Base-by-base conservation (phyloP, 768 basidiomycete species). In the Sarcodon sp. region DNA sequence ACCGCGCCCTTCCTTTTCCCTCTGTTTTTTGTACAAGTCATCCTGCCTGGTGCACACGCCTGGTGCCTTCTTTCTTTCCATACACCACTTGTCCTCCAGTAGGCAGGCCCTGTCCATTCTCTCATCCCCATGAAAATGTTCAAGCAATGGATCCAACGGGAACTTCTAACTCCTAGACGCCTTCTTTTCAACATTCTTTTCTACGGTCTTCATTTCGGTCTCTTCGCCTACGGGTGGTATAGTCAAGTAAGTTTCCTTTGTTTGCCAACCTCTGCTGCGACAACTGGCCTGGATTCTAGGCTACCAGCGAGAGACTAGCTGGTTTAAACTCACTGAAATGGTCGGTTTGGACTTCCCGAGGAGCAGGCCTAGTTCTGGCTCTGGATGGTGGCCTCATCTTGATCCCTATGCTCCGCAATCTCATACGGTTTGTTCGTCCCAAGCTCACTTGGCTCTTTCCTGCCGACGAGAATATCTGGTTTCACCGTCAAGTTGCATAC, bases 401-500 rank as follows among this genome's bases (percentile, higher is more conserved):
- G 47, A 59, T 97, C 43, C 92, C 92, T 33, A 83, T 94, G 80
- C 62, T 93, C 49, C 85, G 91, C 59, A 93, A 93, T 61, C 66
- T 89, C 59, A 79, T 94, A 61, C 84, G 87, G 50, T 64, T 88
- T 53, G 66, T 93, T 53, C 83, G 92, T 34, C 92, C 91, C 15
- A 77, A 70, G 54, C 58, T 94, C 43, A 65, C 77, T n/a, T 84
- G 85, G 77, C 66, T 87, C 48, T 81, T 94, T 70, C 91, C 91
- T 12, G 83, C 86, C 50, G 92, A 97, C 62, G 91, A 94, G 69
- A 89, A 88, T 55, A 84, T 94, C 59, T 93, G 91, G 92, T 91
- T 87, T 73, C 91, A 96, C 64, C 72, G 89, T 49, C 90, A 93
- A 60, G 87, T 94, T 39, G 92, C 92, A 13, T 97, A 96, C 63